Percentiles rank a stretch among this genome's conserved stretches.
Evolutionary conservation across 176 grass and related monocot genomes (phyloP).

Genomic region (Eleusine indica): DNA sequence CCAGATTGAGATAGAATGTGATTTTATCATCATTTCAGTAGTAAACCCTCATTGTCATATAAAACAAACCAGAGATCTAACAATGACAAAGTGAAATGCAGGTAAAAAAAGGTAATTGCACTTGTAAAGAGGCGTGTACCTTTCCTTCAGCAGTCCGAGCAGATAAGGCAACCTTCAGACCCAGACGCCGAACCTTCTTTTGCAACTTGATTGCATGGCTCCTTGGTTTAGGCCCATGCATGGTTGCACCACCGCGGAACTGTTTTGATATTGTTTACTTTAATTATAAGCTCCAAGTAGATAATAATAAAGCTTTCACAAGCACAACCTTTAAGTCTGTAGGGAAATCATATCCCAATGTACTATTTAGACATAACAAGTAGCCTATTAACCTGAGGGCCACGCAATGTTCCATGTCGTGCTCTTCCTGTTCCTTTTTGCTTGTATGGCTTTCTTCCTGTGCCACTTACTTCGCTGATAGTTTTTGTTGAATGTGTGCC

Average conservation of each 20-base stretch:
- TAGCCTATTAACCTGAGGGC: constrained; percentile 62
- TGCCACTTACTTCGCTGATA: constrained; percentile 83
- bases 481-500: constrained; percentile 92
- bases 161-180: constrained; percentile 89
- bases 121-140: constrained; percentile 35
- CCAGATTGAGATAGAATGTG: too few relatives aligned
- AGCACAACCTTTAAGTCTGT: background rate
- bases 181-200: constrained; percentile 79
- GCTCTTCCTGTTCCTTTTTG: constrained; percentile 88
- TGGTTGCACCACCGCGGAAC: constrained; percentile 78
- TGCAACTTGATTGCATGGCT: constrained; percentile 90
- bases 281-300: background rate
- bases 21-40: too few relatives aligned
- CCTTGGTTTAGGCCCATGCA: constrained; percentile 91
- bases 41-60: too few relatives aligned
- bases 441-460: constrained; percentile 76
- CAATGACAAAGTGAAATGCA: too few relatives aligned
- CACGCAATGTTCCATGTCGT: constrained; percentile 74
- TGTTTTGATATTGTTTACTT: constrained; percentile 50
- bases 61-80: too few relatives aligned
- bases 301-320: background rate
- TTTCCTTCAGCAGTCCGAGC: constrained; percentile 81
- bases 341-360: constrained; percentile 14
- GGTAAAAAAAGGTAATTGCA: too few relatives aligned
- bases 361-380: background rate